Base-by-base conservation (phyloP, 1,139 yeast genomes). In the Yamadazyma mexicana region DNA sequence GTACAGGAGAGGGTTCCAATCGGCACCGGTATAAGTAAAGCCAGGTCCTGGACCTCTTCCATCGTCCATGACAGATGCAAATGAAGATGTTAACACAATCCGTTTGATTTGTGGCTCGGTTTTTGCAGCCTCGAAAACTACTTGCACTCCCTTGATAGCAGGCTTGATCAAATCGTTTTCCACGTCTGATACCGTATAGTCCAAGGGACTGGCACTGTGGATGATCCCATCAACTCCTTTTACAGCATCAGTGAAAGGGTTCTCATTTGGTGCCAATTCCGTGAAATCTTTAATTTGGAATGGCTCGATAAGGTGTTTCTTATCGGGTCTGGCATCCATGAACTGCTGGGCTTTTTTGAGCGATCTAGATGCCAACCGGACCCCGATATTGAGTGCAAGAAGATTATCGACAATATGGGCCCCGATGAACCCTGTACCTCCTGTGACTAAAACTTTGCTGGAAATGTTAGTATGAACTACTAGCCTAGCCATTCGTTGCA, bases 371-470 rank as follows among this genome's bases (percentile, higher is more conserved):
- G 66, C 51, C 5, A 67, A 64, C 35, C 64, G 53, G 2, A 64
- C 69, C 6, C 39, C 26, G 39, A 61, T 58, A 6, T 54, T 58
- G 17, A 52, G 43, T 6, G 43, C 49, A 26, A 65, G 46, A 24
- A 65, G 50, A 35, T 50, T 52, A 39, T 58, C 57, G 29, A 64
- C 54, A 5, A 64, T 50, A 44, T 66, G 69, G 38, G 64, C 69
- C 9, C 81, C 83, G 40, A 78, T 70, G 49, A 65, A 78, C n/a
- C 83, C 82, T 5, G 78, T 69, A 6, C 77, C 81, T 1, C 83
- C 83, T 1, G 83, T 69, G 17, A 79, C 72, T 15, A 77, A 64
- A 17, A 76, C 60, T 40, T 54, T 45, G 26, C 55, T 53, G 9
- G 42, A 50, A n/a, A 35, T 37, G 42, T 31, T 31, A 42, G 35